A percentile compares a stretch with the other conserved stretches of the same genome.
Evolutionary conservation across 2,329 filamentous ascomycete species (phyloP).

Genomic region (Geoglossum cookeanum): DNA sequence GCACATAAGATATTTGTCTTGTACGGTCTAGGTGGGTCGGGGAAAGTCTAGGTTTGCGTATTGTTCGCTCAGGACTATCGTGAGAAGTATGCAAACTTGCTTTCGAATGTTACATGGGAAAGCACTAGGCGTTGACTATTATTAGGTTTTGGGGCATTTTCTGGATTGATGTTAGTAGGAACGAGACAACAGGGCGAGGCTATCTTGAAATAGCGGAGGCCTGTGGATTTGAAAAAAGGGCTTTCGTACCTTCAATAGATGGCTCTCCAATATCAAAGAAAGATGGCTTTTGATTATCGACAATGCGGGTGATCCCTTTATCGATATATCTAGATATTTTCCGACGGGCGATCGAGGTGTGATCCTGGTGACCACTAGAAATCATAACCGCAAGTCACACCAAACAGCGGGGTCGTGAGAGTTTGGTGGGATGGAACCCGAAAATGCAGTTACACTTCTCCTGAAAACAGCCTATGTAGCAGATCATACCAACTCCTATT

Average conservation of each 20-base stretch:
- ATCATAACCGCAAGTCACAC: conserved; percentile 15
- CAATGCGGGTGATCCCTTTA: conserved; percentile 22
- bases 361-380: conserved; percentile 22
- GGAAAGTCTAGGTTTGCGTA: conserved; percentile 7
- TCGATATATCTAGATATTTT: conserved; percentile 17
- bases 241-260: conserved; percentile 11
- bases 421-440: neutral
- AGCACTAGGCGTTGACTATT: neutral
- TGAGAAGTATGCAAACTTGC: neutral
- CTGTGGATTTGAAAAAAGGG: conserved; percentile 11
- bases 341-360: conserved; percentile 17
- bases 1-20: neutral
- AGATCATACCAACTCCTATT: neutral
- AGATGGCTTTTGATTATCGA: conserved; percentile 23
- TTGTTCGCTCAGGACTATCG: conserved; percentile 6
- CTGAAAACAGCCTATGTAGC: neutral
- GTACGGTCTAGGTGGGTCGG: conserved; percentile 4
- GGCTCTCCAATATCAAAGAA: conserved; percentile 11
- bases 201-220: conserved; percentile 14
- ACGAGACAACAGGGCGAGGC: conserved; percentile 11
- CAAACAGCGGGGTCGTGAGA: conserved; percentile 11
- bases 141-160: conserved; percentile 18
- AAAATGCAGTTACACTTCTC: no score
- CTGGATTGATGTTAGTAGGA: conserved; percentile 18
- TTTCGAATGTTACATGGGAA: neutral